Conservation (phyloP, 2,329 filamentous ascomycete species). For the Exophiala bonariae region DNA sequence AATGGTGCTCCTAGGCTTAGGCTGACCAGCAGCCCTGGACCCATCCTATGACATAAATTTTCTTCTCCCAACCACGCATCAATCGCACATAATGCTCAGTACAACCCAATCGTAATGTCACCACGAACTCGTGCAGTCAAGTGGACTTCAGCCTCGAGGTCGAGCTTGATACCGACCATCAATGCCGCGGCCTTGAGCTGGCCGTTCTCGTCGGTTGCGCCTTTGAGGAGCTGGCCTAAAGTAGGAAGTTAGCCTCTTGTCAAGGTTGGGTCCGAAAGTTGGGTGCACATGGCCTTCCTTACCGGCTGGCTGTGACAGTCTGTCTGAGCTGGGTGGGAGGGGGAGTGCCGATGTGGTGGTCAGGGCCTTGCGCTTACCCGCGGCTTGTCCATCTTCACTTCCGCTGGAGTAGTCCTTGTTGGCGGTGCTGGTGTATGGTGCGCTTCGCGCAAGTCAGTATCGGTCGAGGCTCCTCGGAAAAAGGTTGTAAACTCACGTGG, state of each 20-base stretch:
- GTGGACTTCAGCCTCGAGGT: constrained; percentile 64
- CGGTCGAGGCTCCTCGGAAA: background rate
- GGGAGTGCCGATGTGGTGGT: constrained; percentile 17
- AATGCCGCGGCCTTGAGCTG: constrained; percentile 59
- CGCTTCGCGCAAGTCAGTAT: background rate
- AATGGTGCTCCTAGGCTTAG: too few species aligned
- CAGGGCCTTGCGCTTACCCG: constrained; percentile 31
- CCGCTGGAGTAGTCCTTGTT: constrained; percentile 38
- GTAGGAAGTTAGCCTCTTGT: background rate
- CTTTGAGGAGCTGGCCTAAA: constrained; percentile 54
- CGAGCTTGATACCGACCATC: constrained; percentile 63
- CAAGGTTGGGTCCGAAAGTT: background rate
- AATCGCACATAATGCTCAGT: constrained; percentile 34
- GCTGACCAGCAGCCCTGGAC: too few species aligned
- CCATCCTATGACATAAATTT: too few species aligned
- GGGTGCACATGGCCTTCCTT: constrained; percentile 16
- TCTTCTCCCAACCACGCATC: too few species aligned
- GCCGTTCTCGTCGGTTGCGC: constrained; percentile 51
- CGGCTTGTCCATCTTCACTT: constrained; percentile 43
- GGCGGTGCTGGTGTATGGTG: constrained; percentile 22
- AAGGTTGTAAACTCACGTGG: constrained; percentile 13
- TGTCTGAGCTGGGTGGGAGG: constrained; percentile 38
- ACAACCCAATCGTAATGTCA: constrained; percentile 62
- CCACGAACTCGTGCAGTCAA: constrained; percentile 60
- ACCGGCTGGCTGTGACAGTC: constrained; percentile 41